Percentiles rank a stretch among this genome's conserved stretches.
These are phyloP conservation scores for Colletotrichum sp. DNA, from an alignment of 2,329 filamentous ascomycete species.

Conservation along the genomic window DNA sequence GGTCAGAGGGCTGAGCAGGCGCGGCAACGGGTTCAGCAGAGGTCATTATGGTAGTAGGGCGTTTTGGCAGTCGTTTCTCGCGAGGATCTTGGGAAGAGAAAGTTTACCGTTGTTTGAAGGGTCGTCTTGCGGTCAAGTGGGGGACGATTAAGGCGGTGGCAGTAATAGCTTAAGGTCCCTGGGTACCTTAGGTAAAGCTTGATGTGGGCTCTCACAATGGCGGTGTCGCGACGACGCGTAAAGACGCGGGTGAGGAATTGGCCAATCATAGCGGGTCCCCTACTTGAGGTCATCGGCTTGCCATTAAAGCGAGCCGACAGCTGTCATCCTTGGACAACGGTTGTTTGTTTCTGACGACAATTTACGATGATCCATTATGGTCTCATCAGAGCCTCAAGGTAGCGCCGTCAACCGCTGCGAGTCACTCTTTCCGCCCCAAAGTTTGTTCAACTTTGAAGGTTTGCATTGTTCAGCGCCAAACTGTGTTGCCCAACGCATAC, in stretches of 20 bases:
- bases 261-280: neutral
- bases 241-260: slow-evolving; percentile 8
- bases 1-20: slow-evolving; percentile 65
- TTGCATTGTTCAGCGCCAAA: neutral
- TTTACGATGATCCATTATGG: neutral
- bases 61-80: slow-evolving; percentile 21
- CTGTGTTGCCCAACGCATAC: neutral
- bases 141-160: neutral
- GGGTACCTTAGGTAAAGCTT: neutral
- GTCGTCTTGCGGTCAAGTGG: neutral
- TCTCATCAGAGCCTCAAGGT: neutral
- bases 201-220: neutral
- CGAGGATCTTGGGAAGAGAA: neutral
- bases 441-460: neutral
- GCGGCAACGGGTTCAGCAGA: slow-evolving; percentile 46
- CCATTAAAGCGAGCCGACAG: neutral
- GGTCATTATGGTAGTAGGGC: slow-evolving; percentile 29
- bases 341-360: neutral
- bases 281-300: neutral
- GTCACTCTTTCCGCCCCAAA: neutral
- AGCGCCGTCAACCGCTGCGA: neutral
- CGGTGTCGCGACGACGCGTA: slow-evolving; percentile 17
- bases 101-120: neutral
- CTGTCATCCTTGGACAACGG: neutral
- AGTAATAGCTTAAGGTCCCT: neutral